Base-by-base conservation (phyloP, 108 stramenopile genomes). In the Pelagomonas calceolata region DNA sequence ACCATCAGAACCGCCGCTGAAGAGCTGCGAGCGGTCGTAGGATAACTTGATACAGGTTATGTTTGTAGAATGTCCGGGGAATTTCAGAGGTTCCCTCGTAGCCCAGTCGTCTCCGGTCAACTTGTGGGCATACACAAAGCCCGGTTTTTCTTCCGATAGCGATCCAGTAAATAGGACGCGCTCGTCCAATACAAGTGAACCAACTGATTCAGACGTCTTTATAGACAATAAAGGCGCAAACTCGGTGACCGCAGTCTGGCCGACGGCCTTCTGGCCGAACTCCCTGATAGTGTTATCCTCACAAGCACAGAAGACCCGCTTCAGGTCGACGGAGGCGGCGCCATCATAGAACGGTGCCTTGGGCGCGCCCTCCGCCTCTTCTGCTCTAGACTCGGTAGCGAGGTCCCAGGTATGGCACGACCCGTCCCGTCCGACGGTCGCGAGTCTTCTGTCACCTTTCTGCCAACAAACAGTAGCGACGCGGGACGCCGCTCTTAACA, bases 351-450 rank as follows among this genome's bases (percentile, higher is more conserved):
- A 16, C 14, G 44, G 10, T 10, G 14, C 10, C 44, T 16, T 10
- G 16, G 44, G 44, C 34, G 63, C 63, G 31, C 70, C 70, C 32
- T 71, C 72, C 4, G 63, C 34, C n/a, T n/a, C n/a, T n/a, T n/a
- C n/a, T n/a, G n/a, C n/a, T n/a, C n/a, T n/a, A n/a, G n/a, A n/a
- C n/a, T n/a, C n/a, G n/a, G n/a, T n/a, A n/a, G n/a, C n/a, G 7
- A 82, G 68, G 31, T 84, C 78, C 87, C 87, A 88, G 18, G 81
- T 32, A 76, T 75, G 71, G 32, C 85, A 80, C 32, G 67, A 70
- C 29, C 84, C 84, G 65, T 88, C 87, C 69, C 45, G 46, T 66
- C 84, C 80, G 21, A 69, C 75, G 14, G 82, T 83, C 70, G 84
- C n/a, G 18, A 88, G 73, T 31, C 44, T 32, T 66, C 66, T 35